A percentile compares a stretch with the other conserved stretches of the same genome.
phyloP scores from a whole-genome alignment of 1,139 yeast genomes.

The Schwanniomyces etchellsii region DNA sequence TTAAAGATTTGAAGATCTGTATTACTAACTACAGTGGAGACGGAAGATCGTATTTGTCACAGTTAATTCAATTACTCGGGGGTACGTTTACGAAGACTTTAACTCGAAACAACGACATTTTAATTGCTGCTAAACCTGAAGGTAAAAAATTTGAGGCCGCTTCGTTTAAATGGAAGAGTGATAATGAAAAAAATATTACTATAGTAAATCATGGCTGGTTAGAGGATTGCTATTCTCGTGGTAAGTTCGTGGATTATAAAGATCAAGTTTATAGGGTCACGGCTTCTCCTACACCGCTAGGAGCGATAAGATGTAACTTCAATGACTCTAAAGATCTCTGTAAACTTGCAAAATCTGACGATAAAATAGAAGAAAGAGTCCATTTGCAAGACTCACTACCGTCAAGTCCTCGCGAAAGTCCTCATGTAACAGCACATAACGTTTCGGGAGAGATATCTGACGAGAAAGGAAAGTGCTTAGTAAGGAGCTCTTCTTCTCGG shows the following conservation, averaged over 20 bases:
- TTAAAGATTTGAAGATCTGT: conserved; percentile 51
- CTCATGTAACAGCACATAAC: not conserved
- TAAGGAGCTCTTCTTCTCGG: not conserved
- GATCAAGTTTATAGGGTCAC: conserved; percentile 37
- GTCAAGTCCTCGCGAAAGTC: not conserved
- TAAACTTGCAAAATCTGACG: too few relatives aligned
- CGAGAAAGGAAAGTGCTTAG: not conserved
- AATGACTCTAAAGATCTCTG: not conserved
- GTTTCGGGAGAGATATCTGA: not conserved
- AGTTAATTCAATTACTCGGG: conserved; percentile 64
- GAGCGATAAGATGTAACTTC: too few relatives aligned
- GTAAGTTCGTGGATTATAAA: conserved; percentile 47
- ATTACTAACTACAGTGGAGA: conserved; percentile 84
- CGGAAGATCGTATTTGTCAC: conserved; percentile 65
- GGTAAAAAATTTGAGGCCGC: conserved; percentile 82
- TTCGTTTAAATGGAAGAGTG: conserved; percentile 44
- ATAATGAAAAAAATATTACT: conserved; percentile 32
- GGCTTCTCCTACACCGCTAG: not conserved
- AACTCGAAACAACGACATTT: conserved; percentile 61
- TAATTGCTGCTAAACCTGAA: conserved; percentile 59
- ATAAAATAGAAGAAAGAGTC: not conserved
- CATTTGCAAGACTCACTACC: not conserved
- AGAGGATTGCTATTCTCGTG: conserved; percentile 68
- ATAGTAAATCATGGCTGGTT: conserved; percentile 83
- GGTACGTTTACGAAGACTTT: conserved; percentile 72